phyloP scores from a whole-genome alignment of 2,329 filamentous ascomycete genomes.

The Pseudonectria buxi region DNA sequence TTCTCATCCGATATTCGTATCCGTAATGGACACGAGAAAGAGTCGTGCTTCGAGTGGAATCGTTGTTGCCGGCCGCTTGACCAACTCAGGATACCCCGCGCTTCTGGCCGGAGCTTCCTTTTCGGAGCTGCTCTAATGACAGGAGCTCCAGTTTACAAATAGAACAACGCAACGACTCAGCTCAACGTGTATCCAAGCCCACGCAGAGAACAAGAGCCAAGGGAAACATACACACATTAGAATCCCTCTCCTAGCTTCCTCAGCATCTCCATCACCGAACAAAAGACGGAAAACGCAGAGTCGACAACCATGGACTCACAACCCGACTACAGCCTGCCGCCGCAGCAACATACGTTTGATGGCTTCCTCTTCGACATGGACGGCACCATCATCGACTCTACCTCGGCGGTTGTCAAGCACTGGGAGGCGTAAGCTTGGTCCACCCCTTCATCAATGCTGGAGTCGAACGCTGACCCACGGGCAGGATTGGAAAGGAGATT shows the following conservation, averaged over 20 bases:
- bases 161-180: background rate
- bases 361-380: constrained; percentile 70
- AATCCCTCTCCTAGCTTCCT: too few species aligned
- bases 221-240: too few species aligned
- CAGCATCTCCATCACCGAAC: too few species aligned
- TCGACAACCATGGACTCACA: constrained; percentile 27
- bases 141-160: background rate
- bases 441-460: background rate
- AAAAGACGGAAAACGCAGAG: background rate
- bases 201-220: too few species aligned
- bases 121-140: constrained; percentile 1
- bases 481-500: constrained; percentile 72
- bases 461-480: background rate
- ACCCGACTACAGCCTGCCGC: constrained; percentile 35
- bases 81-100: constrained; percentile 12
- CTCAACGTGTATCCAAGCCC: too few species aligned
- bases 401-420: constrained; percentile 67
- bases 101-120: constrained; percentile 3
- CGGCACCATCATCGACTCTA: constrained; percentile 78
- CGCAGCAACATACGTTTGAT: constrained; percentile 42
- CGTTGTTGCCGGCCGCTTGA: constrained; percentile 1
- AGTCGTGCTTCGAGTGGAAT: background rate
- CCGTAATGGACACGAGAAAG: background rate
- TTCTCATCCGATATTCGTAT: too few species aligned
- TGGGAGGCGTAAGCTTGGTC: constrained; percentile 56